Percentiles rank a stretch among this genome's conserved stretches.
phyloP scores from a whole-genome alignment of 495 filamentous ascomycete species.

The Aspergillus sparsus region DNA sequence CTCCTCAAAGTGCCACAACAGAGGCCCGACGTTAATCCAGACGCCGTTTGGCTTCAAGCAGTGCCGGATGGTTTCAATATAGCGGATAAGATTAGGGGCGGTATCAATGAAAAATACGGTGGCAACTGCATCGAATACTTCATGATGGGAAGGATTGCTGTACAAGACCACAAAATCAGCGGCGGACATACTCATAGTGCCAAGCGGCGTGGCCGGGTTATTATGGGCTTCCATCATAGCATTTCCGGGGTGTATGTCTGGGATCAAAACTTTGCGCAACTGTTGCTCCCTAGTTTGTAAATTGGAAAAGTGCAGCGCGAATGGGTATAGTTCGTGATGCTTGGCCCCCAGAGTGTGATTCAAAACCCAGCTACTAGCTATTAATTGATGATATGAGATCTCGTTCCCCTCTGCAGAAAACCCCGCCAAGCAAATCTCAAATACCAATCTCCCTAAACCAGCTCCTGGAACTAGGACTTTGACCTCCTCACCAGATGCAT shows the following conservation, averaged over 20 bases:
- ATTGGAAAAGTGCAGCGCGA: conserved; percentile 80
- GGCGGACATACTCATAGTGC: conserved; percentile 78
- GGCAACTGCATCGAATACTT: conserved; percentile 75
- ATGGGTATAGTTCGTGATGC: conserved; percentile 67
- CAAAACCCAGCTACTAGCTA: conserved; percentile 84
- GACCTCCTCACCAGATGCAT: conserved; percentile 34
- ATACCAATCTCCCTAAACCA: conserved; percentile 82
- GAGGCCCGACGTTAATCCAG: conserved; percentile 86
- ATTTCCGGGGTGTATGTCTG: conserved; percentile 71
- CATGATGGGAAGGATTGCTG: conserved; percentile 54
- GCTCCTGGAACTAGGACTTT: conserved; percentile 86
- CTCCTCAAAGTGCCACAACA: conserved; percentile 86
- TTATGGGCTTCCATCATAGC: conserved; percentile 46
- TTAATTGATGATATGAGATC: conserved; percentile 88
- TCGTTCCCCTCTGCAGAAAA: conserved; percentile 87
- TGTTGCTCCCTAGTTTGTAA: conserved; percentile 69
- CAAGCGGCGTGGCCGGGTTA: conserved; percentile 27
- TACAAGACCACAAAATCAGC: conserved; percentile 84
- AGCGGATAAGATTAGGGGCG: conserved; percentile 85
- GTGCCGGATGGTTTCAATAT: conserved; percentile 77
- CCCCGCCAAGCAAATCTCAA: conserved; percentile 77
- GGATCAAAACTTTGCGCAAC: conserved; percentile 66
- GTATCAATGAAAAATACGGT: conserved; percentile 97
- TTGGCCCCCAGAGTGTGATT: conserved; percentile 61
- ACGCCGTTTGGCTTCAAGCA: conserved; percentile 77